These are phyloP conservation scores for Umbelopsis ramanniana DNA, from an alignment of 192 early-diverging fungal species.

Conservation along the genomic window DNA sequence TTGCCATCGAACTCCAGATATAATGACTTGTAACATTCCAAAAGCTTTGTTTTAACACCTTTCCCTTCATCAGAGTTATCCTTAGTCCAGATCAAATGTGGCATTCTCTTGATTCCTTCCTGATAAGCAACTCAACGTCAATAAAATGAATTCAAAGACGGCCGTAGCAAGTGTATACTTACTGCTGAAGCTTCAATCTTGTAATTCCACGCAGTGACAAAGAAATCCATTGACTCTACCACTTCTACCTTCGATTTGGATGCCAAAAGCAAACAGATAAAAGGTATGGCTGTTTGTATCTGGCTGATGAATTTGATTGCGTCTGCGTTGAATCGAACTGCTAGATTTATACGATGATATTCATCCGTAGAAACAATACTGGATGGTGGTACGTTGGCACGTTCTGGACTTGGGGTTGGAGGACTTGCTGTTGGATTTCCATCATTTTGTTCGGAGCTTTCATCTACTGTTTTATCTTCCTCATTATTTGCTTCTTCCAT, in stretches of 20 bases:
- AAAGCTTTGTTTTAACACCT: slow-evolving; percentile 71
- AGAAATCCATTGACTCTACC: slow-evolving; percentile 95
- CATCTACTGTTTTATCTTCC: slow-evolving; percentile 26
- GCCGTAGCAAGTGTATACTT: slow-evolving; percentile 26
- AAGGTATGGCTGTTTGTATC: slow-evolving; percentile 76
- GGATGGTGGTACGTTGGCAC: slow-evolving; percentile 33
- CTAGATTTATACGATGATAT: slow-evolving; percentile 54
- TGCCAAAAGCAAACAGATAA: slow-evolving; percentile 81
- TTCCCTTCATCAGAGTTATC: slow-evolving; percentile 74
- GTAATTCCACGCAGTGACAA: slow-evolving; percentile 82
- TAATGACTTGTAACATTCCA: slow-evolving; percentile 79
- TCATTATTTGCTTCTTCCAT: slow-evolving; percentile 33
- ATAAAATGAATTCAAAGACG: background rate
- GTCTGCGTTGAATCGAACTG: slow-evolving; percentile 84
- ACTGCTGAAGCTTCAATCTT: slow-evolving; percentile 82
- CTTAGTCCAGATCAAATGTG: slow-evolving; percentile 91
- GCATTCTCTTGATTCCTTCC: slow-evolving; percentile 91
- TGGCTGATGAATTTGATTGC: slow-evolving; percentile 86
- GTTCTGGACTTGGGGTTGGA: background rate
- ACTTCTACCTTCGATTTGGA: slow-evolving; percentile 94
- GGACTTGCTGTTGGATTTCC: background rate
- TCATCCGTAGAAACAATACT: slow-evolving; percentile 51
- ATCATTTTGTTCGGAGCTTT: slow-evolving; percentile 30
- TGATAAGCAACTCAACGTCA: slow-evolving; percentile 30
- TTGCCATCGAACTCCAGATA: slow-evolving; percentile 71